phyloP scores from a whole-genome alignment of 257 asterid species.

The Fraxinus cuspidata region DNA sequence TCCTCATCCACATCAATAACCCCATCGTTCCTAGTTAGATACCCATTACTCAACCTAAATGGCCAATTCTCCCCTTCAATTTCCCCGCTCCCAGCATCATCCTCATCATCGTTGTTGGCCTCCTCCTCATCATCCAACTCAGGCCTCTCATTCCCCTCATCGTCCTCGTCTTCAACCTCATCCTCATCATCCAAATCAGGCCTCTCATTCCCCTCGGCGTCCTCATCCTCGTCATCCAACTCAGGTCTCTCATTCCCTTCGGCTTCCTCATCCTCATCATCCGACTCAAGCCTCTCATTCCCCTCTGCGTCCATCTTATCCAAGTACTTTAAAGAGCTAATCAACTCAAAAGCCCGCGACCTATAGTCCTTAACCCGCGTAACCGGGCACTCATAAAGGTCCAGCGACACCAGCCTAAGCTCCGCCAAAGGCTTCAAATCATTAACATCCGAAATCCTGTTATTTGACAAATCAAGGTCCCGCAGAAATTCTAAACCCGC shows the following conservation, averaged over 20 bases:
- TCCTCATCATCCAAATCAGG: constrained; percentile 86
- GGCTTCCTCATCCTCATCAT: constrained; percentile 65
- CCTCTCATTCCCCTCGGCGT: constrained; percentile 61
- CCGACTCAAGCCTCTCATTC: constrained; percentile 92
- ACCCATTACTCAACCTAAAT: constrained; percentile 53
- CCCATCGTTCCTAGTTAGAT: constrained; percentile 57
- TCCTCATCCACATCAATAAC: constrained; percentile 94
- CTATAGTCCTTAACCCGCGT: constrained; percentile 87
- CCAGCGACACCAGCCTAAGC: constrained; percentile 78
- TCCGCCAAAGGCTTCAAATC: constrained; percentile 84
- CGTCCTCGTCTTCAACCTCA: constrained; percentile 59
- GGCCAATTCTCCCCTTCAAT: constrained; percentile 71
- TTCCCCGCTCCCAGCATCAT: constrained; percentile 94
- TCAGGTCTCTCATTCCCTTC: too few species aligned
- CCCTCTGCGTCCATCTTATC: constrained; percentile 97
- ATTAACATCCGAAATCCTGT: constrained; percentile 73
- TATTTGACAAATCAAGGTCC: constrained; percentile 95
- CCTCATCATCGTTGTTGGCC: constrained; percentile 6
- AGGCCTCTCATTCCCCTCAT: background rate
- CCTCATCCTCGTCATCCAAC: too few species aligned
- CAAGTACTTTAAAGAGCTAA: constrained; percentile 75
- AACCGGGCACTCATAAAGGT: constrained; percentile 93
- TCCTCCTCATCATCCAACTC: too few species aligned
- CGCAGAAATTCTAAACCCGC: constrained; percentile 73
- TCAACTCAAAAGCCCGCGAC: constrained; percentile 83